phyloP scores from a whole-genome alignment of 345 rosid species.

The Citrus reticulata region DNA sequence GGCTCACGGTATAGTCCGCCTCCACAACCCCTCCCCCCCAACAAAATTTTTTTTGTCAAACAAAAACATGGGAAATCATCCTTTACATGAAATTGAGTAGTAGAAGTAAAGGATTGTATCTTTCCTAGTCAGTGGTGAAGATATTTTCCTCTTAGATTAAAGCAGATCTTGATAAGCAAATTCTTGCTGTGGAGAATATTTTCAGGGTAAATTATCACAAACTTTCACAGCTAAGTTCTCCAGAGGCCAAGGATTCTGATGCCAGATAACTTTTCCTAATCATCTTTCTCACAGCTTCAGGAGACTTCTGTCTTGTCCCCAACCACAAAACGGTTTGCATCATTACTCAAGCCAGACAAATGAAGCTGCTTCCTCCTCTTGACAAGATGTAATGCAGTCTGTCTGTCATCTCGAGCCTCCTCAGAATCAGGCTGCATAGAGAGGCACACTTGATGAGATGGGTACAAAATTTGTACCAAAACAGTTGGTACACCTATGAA shows the following conservation, averaged over 20 bases:
- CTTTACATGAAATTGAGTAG: not conserved
- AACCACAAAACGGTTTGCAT: constrained; percentile 45
- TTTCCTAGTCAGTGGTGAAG: not conserved
- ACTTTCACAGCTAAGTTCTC: not conserved
- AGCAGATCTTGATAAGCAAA: not conserved
- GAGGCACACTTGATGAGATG: not conserved
- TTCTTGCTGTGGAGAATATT: not conserved
- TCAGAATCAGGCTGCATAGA: constrained; percentile 45
- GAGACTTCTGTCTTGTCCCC: constrained; percentile 39
- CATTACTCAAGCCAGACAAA: constrained; percentile 41
- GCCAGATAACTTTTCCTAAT: not conserved
- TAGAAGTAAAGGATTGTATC: not conserved
- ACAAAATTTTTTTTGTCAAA: not conserved
- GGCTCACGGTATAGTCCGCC: not conserved
- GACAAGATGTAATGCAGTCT: constrained; percentile 50
- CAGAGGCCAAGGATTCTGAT: not conserved
- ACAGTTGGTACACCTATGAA: not conserved
- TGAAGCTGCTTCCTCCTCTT: constrained; percentile 77
- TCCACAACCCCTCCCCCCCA: no score
- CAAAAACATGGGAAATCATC: not conserved
- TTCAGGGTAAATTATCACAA: not conserved
- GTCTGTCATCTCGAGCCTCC: constrained; percentile 63
- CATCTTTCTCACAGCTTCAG: constrained; percentile 7
- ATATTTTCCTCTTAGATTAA: not conserved
- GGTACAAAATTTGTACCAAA: not conserved